Conservation (phyloP, 2,329 filamentous ascomycete genomes). For the Bipolaris victoriae region DNA sequence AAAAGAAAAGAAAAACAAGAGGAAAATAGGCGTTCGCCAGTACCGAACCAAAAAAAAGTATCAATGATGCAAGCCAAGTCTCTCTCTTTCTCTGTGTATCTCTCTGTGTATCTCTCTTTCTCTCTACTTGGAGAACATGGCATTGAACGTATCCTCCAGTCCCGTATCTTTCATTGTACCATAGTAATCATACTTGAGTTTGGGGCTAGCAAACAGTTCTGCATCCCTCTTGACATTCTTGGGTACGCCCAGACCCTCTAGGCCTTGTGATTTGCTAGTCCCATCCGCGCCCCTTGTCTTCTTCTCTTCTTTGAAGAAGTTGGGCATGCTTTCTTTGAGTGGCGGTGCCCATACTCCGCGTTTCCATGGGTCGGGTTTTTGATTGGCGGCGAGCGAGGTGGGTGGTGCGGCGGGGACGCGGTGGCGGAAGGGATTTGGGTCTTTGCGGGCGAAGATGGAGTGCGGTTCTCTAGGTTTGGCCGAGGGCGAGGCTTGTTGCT, state of each 20-base stretch:
- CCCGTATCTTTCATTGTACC: slow-evolving; percentile 40
- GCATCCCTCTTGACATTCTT: slow-evolving; percentile 37
- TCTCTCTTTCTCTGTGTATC: not conserved
- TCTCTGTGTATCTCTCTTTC: not conserved
- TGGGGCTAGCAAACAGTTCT: slow-evolving; percentile 39
- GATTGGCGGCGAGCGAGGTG: slow-evolving; percentile 54
- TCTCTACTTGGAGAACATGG: slow-evolving; percentile 37
- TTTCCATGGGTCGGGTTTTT: slow-evolving; percentile 66
- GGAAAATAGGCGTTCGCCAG: too few species aligned
- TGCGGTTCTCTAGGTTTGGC: slow-evolving; percentile 20
- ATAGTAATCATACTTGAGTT: slow-evolving; percentile 45
- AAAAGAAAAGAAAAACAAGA: not conserved
- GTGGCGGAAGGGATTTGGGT: slow-evolving; percentile 69
- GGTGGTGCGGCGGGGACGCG: slow-evolving; percentile 74
- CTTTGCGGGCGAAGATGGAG: slow-evolving; percentile 37
- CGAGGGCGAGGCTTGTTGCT: slow-evolving; percentile 1
- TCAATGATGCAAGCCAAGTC: not conserved
- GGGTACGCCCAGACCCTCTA: slow-evolving; percentile 35
- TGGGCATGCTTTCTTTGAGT: slow-evolving; percentile 58
- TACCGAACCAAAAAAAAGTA: not conserved
- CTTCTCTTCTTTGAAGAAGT: slow-evolving; percentile 57
- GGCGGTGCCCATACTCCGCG: slow-evolving; percentile 52
- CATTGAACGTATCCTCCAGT: slow-evolving; percentile 42
- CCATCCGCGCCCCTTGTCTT: slow-evolving; percentile 13
- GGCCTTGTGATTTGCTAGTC: slow-evolving; percentile 20